Conservation (phyloP, 75 land plant species). For the Adiantum capillusveneris region DNA sequence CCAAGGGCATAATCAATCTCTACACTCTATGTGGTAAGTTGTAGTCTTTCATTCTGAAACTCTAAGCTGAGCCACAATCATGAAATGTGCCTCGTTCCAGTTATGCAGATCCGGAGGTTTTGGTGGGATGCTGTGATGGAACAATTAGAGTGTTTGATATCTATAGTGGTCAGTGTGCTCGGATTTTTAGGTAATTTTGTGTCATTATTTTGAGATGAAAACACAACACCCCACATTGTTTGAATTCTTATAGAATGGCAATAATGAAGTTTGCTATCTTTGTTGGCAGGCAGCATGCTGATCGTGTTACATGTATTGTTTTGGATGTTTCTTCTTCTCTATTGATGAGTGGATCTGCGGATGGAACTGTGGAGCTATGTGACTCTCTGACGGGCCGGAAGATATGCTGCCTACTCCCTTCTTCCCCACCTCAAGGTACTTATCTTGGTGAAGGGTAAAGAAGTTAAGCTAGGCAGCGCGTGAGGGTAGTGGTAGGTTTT, state of each 20-base stretch:
- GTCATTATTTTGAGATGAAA: no score
- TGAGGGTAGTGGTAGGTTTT: no score
- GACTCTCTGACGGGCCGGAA: conserved; percentile 20
- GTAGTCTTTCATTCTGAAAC: no score
- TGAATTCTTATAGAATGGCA: no score
- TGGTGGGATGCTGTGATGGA: conserved; percentile 90
- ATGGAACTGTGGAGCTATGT: conserved; percentile 26
- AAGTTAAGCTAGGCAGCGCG: not conserved
- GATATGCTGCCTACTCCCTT: conserved; percentile 11
- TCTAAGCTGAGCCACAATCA: no score
- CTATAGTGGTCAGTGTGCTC: conserved; percentile 72
- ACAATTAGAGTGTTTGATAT: conserved; percentile 76
- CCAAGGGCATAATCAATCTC: conserved; percentile 11
- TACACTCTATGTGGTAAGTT: conserved; percentile 20
- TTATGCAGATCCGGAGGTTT: conserved; percentile 83
- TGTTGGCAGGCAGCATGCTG: conserved; percentile 23
- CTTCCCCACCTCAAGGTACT: conserved; percentile 2
- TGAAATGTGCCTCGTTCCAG: conserved; percentile 19
- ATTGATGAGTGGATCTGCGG: conserved; percentile 27
- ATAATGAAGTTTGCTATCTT: no score
- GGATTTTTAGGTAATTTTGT: conserved; percentile 51
- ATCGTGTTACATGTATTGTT: conserved; percentile 18
- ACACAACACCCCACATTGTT: no score
- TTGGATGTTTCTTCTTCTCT: conserved; percentile 1
- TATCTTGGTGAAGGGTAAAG: not conserved